Evolutionary conservation across 345 rosid genomes (phyloP).

Genomic region (Syzygium grande): DNA sequence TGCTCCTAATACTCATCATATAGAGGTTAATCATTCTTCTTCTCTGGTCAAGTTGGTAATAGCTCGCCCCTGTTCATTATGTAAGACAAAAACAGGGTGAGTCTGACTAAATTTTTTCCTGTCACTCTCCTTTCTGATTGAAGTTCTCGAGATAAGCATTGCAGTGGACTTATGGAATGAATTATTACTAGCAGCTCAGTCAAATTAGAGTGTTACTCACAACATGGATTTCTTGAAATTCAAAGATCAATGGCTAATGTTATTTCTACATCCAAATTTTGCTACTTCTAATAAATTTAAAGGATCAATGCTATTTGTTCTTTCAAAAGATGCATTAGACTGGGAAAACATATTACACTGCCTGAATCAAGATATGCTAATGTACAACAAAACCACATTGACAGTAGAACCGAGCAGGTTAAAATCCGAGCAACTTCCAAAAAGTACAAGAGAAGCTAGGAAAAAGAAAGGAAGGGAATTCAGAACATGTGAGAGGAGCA

Average conservation of each 20-base stretch:
- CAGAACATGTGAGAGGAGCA: neutral
- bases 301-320: neutral
- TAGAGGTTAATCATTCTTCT: neutral
- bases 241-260: neutral
- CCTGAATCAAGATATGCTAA: neutral
- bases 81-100: neutral
- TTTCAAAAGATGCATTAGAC: neutral
- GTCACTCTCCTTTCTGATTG: neutral
- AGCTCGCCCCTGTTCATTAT: neutral
- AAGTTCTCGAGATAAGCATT: neutral
- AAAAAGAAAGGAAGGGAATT: neutral
- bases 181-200: neutral
- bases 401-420: neutral
- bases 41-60: no score
- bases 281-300: neutral
- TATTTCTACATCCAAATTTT: neutral
- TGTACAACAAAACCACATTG: neutral
- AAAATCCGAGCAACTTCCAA: neutral
- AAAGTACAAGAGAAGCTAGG: neutral
- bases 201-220: neutral
- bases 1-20: neutral
- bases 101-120: neutral
- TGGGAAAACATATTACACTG: neutral
- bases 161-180: neutral
- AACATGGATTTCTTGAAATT: fast-evolving